Base-by-base conservation (phyloP, 1,139 yeast species). In the Magnusiomyces fungicola region DNA sequence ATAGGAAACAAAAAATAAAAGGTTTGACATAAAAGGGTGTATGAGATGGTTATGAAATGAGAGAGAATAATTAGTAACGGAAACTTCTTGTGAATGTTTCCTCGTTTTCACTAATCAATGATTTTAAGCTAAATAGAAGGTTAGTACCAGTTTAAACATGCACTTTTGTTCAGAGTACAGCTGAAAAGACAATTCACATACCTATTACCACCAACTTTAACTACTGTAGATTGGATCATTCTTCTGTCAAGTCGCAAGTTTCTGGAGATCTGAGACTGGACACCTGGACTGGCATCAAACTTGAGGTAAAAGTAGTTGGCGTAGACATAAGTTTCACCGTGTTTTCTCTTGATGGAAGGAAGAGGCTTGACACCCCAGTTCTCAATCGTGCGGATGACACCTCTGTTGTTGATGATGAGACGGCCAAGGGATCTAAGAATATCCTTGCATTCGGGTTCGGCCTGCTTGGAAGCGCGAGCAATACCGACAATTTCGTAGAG, bases 401-500 rank as follows among this genome's bases (percentile, higher is more conserved):
- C 98, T 75, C 96, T 86, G 67, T 92, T 89, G 55, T 82, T 79
- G 54, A 92, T 77, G 42, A 92, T 79, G 63, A 88, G 74, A 63
- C 80, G 83, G 21, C 97, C 97, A 30, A 89, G 76, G 5, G 95
- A 86, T 19, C 81, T 74, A n/a, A 83, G 84, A 51, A 84, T 80
- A 58, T 79, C 80, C 44, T 71, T 59, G 22, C 69, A 66, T 52
- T 68, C 70, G 40, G 58, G 56, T 19, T 23, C 37, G 16, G 40
- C 34, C 39, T 58, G 57, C 21, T 61, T 67, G 19, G 61, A 56
- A 45, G 57, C 56, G 22, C 97, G 87, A 21, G 96, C 89, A 57
- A 89, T 84, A 46, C 96, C 96, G 55, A 89, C 78, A 46, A 90
- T 72, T 72, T 90, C 97, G 74, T 90, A 90, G 55, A 88, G 78